phyloP scores from a whole-genome alignment of 1,284 basidiomycete genomes.

The Cryptococcus wingfieldii region DNA sequence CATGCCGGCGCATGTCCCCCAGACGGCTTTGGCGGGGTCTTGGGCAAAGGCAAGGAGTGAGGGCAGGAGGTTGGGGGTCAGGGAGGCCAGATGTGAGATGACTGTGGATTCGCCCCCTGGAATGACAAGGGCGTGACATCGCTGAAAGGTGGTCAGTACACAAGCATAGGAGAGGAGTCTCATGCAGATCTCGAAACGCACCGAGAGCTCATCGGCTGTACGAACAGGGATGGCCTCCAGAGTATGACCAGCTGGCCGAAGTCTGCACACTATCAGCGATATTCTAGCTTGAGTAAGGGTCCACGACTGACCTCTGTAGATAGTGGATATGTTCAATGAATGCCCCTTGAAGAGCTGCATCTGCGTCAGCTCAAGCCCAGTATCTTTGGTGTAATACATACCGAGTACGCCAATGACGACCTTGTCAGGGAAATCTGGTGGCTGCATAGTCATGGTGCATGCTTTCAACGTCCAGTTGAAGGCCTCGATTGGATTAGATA shows the following conservation, averaged over 20 bases:
- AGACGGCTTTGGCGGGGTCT: conserved; percentile 64
- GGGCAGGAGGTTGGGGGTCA: conserved; percentile 70
- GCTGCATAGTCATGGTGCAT: conserved; percentile 11
- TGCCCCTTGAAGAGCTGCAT: conserved; percentile 81
- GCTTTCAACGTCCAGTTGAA: neutral
- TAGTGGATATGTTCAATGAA: conserved; percentile 73
- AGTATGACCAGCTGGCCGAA: conserved; percentile 21
- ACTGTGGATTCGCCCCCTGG: conserved; percentile 93
- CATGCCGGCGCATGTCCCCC: conserved; percentile 97
- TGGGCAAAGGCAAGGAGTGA: conserved; percentile 69
- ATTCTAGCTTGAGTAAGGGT: neutral
- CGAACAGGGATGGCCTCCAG: conserved; percentile 59
- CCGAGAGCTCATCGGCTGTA: conserved; percentile 66
- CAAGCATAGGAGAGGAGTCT: neutral
- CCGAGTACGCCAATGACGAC: conserved; percentile 34
- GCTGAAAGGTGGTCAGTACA: conserved; percentile 10
- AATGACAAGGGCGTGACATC: conserved; percentile 82
- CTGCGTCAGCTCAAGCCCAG: neutral
- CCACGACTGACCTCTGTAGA: conserved; percentile 33
- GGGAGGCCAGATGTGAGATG: conserved; percentile 73
- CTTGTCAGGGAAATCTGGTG: conserved; percentile 7
- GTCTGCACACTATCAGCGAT: conserved; percentile 6
- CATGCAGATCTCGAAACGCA: conserved; percentile 13
- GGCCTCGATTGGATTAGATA: neutral
- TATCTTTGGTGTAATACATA: conserved; percentile 5